Evolutionary conservation across 2,329 filamentous ascomycete species (phyloP).

Genomic region (Cadophora sp.): DNA sequence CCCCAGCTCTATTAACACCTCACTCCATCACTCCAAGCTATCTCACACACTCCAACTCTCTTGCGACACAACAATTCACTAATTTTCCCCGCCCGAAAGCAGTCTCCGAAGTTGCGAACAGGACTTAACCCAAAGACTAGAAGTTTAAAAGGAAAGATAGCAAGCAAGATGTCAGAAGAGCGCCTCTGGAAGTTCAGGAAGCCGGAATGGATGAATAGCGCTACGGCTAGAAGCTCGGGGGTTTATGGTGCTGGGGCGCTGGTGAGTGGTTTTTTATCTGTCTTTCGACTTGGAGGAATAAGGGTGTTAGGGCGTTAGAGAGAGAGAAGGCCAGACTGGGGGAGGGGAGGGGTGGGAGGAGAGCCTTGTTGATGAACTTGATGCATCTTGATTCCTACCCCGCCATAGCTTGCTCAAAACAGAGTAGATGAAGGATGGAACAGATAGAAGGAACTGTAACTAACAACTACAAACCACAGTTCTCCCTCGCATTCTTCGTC

Average conservation of each 20-base stretch:
- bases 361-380: background rate
- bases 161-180: constrained; percentile 62
- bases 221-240: constrained; percentile 67
- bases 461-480: constrained; percentile 51
- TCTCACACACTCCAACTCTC: background rate
- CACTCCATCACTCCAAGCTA: background rate
- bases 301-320: background rate
- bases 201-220: constrained; percentile 72
- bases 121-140: background rate
- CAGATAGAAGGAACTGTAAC: background rate
- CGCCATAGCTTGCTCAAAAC: background rate
- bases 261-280: constrained; percentile 52
- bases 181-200: constrained; percentile 71
- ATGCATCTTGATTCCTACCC: background rate
- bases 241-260: constrained; percentile 68
- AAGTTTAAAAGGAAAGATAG: background rate
- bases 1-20: constrained; percentile 4
- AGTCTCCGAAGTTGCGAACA: background rate
- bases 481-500: constrained; percentile 72
- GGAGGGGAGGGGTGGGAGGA: background rate
- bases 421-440: background rate
- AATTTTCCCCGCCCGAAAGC: background rate
- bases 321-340: no score
- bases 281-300: background rate
- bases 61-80: background rate